These are phyloP conservation scores for Solidago caesia DNA, from an alignment of 129 eudicot species.

Conservation along the genomic window DNA sequence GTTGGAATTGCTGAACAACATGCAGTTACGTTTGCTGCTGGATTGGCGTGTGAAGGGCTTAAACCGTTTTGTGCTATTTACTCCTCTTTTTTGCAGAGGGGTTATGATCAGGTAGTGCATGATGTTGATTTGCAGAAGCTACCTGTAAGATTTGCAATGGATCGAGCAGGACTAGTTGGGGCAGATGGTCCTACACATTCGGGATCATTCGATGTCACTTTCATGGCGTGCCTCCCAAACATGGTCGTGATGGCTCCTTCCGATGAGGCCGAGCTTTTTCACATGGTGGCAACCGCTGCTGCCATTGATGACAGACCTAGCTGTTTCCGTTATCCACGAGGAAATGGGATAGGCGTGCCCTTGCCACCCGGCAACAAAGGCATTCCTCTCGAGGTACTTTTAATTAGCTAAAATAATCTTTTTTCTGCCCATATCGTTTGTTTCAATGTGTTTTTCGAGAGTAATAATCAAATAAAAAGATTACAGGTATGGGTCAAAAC, in stretches of 20 bases:
- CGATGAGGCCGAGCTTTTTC: constrained; percentile 90
- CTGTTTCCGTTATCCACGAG: constrained; percentile 92
- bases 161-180: constrained; percentile 90
- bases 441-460: background rate
- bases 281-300: constrained; percentile 97
- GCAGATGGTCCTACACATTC: constrained; percentile 98
- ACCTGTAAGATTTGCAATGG: constrained; percentile 92
- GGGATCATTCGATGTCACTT: constrained; percentile 88
- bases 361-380: constrained; percentile 93
- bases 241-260: constrained; percentile 99
- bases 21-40: constrained; percentile 96
- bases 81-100: constrained; percentile 92
- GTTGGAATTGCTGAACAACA: constrained; percentile 99
- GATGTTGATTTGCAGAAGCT: constrained; percentile 90
- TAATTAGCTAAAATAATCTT: background rate
- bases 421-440: background rate
- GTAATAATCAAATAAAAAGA: no score
- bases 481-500: no score
- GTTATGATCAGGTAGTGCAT: constrained; percentile 96
- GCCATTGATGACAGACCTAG: constrained; percentile 93
- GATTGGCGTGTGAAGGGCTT: constrained; percentile 95
- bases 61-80: constrained; percentile 93
- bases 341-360: constrained; percentile 82
- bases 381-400: constrained; percentile 68
- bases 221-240: constrained; percentile 88